phyloP scores from a whole-genome alignment of 306 rosid species.

The Quercus robur region DNA sequence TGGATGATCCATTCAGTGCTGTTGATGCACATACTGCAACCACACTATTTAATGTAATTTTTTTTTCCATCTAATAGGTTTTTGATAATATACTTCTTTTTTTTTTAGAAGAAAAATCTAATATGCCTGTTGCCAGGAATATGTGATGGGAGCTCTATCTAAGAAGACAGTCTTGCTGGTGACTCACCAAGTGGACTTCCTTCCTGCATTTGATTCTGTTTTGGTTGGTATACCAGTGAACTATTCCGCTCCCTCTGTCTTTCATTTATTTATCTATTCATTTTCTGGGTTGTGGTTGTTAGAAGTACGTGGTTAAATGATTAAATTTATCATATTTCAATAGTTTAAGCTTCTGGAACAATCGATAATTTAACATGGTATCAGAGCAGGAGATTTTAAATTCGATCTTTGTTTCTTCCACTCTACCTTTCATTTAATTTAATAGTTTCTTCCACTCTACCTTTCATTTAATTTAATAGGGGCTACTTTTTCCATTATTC shows the following conservation, averaged over 20 bases:
- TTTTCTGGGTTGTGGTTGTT: no score
- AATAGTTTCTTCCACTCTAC: no score
- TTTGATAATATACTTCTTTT: not conserved
- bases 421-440: no score
- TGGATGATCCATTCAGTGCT: constrained; percentile 69
- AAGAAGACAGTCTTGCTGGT: constrained; percentile 51
- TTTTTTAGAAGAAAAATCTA: not conserved
- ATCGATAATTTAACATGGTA: no score
- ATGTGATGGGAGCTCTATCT: constrained; percentile 45
- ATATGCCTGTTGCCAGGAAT: constrained; percentile 32
- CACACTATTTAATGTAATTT: constrained; percentile 41
- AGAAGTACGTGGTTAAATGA: no score
- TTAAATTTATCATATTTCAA: accelerated
- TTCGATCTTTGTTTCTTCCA: no score
- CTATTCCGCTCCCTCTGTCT: no score
- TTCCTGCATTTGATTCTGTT: constrained; percentile 44
- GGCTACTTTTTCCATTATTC: not conserved
- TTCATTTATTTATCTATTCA: no score
- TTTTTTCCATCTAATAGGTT: not conserved
- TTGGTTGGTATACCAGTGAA: constrained; percentile 21
- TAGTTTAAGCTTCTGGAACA: no score
- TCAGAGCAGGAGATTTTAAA: no score
- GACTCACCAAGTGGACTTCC: constrained; percentile 64
- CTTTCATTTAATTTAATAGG: no score
- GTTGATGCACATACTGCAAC: constrained; percentile 65